Evolutionary conservation across 106 monocot species (phyloP).

Genomic region (Vanilla planifolia): DNA sequence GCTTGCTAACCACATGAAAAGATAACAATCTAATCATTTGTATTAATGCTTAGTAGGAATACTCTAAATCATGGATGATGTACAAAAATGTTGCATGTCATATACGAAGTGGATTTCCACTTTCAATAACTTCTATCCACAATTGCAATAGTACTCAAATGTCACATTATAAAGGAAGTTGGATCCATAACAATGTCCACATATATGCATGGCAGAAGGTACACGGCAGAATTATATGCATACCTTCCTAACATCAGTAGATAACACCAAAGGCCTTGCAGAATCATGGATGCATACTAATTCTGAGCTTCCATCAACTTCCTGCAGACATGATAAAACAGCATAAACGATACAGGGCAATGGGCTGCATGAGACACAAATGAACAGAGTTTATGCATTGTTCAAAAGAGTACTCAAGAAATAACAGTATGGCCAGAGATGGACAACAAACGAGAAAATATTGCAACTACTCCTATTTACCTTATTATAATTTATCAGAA

Average conservation of each 20-base stretch:
- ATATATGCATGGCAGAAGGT: slow-evolving; percentile 1
- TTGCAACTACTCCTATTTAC: too few relatives aligned
- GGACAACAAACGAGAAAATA: too few relatives aligned
- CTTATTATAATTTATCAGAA: too few relatives aligned
- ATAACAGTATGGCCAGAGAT: too few relatives aligned
- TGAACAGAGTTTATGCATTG: too few relatives aligned
- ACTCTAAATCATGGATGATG: too few relatives aligned
- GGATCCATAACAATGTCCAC: not conserved
- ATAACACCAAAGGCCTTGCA: slow-evolving; percentile 77
- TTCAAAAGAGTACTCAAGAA: too few relatives aligned
- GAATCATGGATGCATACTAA: slow-evolving; percentile 99
- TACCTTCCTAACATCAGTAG: slow-evolving; percentile 75
- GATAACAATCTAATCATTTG: too few relatives aligned
- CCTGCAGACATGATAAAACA: slow-evolving; percentile 27
- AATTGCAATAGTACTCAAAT: not conserved
- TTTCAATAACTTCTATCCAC: not conserved
- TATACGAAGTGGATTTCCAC: not conserved
- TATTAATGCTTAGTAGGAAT: too few relatives aligned
- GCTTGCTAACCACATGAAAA: too few relatives aligned
- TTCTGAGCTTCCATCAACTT: slow-evolving; percentile 78
- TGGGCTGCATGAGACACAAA: not conserved
- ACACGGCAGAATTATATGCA: slow-evolving; percentile 6
- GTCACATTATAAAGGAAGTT: not conserved
- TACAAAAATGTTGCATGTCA: too few relatives aligned
- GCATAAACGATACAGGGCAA: not conserved